phyloP scores from a whole-genome alignment of 805 yeast genomes.

The Maudiozyma turicensis region DNA sequence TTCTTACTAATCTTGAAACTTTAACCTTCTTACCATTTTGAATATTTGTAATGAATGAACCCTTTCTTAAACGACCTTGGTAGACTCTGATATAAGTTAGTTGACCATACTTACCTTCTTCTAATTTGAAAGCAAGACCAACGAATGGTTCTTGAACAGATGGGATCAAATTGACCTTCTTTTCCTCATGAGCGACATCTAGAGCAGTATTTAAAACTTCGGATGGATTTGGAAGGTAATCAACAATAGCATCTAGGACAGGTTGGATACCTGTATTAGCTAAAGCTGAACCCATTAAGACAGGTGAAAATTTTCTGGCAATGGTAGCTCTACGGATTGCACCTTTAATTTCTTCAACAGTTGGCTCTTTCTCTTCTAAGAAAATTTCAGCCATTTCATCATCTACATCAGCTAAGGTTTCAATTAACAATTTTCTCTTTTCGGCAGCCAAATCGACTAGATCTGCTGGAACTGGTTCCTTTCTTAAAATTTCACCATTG shows the following conservation, averaged over 20 bases:
- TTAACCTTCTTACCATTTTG: slow-evolving; percentile 90
- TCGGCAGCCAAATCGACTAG: slow-evolving; percentile 78
- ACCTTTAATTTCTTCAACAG: slow-evolving; percentile 67
- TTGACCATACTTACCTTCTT: slow-evolving; percentile 97
- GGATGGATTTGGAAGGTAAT: slow-evolving; percentile 90
- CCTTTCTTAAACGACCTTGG: slow-evolving; percentile 91
- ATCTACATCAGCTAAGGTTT: slow-evolving; percentile 95
- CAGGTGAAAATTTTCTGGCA: slow-evolving; percentile 95
- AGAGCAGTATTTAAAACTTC: slow-evolving; percentile 87
- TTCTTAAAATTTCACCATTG: slow-evolving; percentile 76
- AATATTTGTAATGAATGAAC: slow-evolving; percentile 77
- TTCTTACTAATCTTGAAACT: slow-evolving; percentile 87
- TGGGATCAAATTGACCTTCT: slow-evolving; percentile 66
- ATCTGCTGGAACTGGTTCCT: slow-evolving; percentile 65
- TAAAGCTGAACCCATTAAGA: slow-evolving; percentile 97
- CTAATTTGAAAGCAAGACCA: slow-evolving; percentile 96
- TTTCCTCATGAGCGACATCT: slow-evolving; percentile 56
- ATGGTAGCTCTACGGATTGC: slow-evolving; percentile 95
- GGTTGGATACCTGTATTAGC: slow-evolving; percentile 96
- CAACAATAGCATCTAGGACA: slow-evolving; percentile 91
- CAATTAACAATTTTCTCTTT: slow-evolving; percentile 76
- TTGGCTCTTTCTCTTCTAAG: slow-evolving; percentile 83
- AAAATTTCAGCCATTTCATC: slow-evolving; percentile 93
- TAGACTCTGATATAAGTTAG: slow-evolving; percentile 93
- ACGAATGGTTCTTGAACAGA: slow-evolving; percentile 72